phyloP scores from a whole-genome alignment of 176 grass and related monocot genomes.

The Pharus latifolius region DNA sequence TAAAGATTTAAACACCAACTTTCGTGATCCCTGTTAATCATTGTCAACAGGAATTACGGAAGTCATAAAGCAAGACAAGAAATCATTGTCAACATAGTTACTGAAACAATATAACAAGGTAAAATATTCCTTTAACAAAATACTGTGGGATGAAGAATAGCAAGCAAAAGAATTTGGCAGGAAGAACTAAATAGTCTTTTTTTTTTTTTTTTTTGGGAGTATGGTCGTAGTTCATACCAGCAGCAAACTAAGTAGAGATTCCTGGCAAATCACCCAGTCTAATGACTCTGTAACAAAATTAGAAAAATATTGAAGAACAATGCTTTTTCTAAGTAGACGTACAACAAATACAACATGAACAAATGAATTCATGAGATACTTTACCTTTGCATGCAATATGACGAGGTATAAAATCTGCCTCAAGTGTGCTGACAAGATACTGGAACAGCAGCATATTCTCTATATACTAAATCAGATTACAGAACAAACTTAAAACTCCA shows the following conservation, averaged over 20 bases:
- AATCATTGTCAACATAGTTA: conserved; percentile 15
- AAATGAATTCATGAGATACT: background rate
- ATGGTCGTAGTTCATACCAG: conserved; percentile 46
- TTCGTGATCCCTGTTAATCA: conserved; percentile 55
- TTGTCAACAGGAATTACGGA: background rate
- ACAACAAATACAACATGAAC: background rate
- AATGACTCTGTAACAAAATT: conserved; percentile 49
- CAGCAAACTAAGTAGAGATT: conserved; percentile 62
- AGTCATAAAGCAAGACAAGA: conserved; percentile 11
- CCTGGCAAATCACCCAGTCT: conserved; percentile 77
- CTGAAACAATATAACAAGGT: background rate
- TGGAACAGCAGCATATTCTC: conserved; percentile 64
- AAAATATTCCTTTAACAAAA: conserved; percentile 13
- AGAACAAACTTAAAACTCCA: conserved; percentile 15
- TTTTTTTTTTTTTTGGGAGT: background rate
- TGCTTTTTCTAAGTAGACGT: background rate
- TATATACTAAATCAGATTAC: conserved; percentile 38
- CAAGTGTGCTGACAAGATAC: conserved; percentile 59
- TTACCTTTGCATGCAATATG: conserved; percentile 74
- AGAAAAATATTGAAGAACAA: conserved; percentile 11
- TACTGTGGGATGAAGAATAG: background rate
- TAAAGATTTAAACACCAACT: conserved; percentile 54
- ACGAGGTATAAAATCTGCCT: conserved; percentile 71
- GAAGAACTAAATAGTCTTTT: conserved; percentile 7
- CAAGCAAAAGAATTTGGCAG: background rate